Conservation (phyloP, 257 asterid species). For the Fraxinus quadrangulata region DNA sequence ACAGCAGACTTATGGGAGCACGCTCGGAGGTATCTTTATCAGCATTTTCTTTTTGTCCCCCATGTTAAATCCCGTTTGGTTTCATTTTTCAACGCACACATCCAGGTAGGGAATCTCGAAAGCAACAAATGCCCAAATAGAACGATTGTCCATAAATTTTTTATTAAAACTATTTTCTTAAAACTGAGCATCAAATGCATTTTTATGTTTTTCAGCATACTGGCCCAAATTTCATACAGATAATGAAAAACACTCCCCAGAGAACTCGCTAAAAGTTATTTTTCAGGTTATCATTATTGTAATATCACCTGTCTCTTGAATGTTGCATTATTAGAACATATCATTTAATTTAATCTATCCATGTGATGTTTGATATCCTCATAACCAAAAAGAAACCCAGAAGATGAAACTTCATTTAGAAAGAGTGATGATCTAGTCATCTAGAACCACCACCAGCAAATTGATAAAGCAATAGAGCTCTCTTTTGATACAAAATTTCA, state of each 20-base stretch:
- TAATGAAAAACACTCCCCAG: background rate
- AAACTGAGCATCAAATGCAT: background rate
- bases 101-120: background rate
- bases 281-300: background rate
- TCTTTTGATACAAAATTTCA: background rate
- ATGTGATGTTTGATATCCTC: background rate
- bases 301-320: background rate
- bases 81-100: background rate
- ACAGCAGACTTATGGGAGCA: constrained; percentile 66
- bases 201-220: background rate
- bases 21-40: constrained; percentile 60
- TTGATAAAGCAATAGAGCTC: background rate
- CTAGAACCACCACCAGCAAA: background rate
- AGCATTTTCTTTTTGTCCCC: background rate
- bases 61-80: background rate
- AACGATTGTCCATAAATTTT: background rate
- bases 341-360: background rate
- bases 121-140: background rate
- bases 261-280: background rate
- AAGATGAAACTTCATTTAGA: background rate
- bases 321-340: background rate
- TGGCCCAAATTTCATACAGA: background rate
- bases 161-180: background rate
- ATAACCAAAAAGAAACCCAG: background rate
- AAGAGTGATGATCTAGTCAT: background rate